Evolutionary conservation across 2,329 filamentous ascomycete genomes (phyloP).

Genomic region (Arthrobotrys conoides): DNA sequence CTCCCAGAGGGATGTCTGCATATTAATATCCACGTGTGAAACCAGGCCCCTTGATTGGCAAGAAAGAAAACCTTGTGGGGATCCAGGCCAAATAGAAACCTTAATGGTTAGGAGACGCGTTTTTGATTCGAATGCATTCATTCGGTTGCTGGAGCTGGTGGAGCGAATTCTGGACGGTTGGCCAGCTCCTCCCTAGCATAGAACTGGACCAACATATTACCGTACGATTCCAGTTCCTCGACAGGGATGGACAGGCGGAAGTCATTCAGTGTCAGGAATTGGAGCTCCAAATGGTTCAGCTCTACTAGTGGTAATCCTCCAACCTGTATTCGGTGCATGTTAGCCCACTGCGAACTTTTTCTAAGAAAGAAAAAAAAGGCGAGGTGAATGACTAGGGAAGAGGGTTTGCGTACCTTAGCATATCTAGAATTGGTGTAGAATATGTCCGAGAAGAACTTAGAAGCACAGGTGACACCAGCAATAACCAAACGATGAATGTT

Average conservation of each 20-base stretch:
- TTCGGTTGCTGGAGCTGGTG: slow-evolving; percentile 31
- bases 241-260: slow-evolving; percentile 93
- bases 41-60: slow-evolving; percentile 28
- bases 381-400: not conserved
- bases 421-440: slow-evolving; percentile 99
- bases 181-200: slow-evolving; percentile 91
- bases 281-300: slow-evolving; percentile 94
- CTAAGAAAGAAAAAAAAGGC: no score
- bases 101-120: slow-evolving; percentile 8
- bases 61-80: slow-evolving; percentile 9
- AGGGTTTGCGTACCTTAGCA: slow-evolving; percentile 79
- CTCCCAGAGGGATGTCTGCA: slow-evolving; percentile 35
- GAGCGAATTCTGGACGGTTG: slow-evolving; percentile 69
- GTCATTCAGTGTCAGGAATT: slow-evolving; percentile 95
- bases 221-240: slow-evolving; percentile 96
- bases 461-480: slow-evolving; percentile 95
- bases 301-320: slow-evolving; percentile 92
- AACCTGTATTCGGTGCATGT: slow-evolving; percentile 74
- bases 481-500: slow-evolving; percentile 98
- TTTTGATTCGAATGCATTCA: slow-evolving; percentile 15
- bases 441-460: slow-evolving; percentile 99
- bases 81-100: slow-evolving; percentile 11
- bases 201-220: slow-evolving; percentile 98
- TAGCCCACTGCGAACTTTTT: slow-evolving; percentile 60
- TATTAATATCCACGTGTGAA: slow-evolving; percentile 42